phyloP scores from a whole-genome alignment of 129 eudicot genomes.

The Calendula officinalis region DNA sequence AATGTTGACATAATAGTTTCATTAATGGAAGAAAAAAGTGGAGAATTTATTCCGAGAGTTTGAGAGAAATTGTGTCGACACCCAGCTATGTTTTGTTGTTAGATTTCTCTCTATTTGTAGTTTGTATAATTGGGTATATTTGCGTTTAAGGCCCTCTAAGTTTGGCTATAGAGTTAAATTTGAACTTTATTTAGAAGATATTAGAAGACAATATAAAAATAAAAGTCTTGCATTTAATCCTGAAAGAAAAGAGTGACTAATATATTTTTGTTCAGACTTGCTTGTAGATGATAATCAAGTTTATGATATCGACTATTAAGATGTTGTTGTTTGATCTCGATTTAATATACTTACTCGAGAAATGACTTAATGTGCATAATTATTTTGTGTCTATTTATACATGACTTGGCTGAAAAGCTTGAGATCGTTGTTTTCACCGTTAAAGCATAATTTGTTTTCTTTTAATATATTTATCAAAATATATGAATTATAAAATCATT shows the following conservation, averaged over 20 bases:
- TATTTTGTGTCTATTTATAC: too few species aligned
- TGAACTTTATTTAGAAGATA: background rate
- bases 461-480: too few species aligned
- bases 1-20: slow-evolving; percentile 31
- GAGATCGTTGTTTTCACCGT: too few species aligned
- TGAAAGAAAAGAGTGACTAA: background rate
- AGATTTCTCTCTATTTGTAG: slow-evolving; percentile 20
- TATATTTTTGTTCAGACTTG: background rate
- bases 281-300: background rate
- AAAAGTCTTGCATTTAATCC: background rate
- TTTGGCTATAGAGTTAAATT: background rate
- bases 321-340: too few species aligned
- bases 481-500: too few species aligned
- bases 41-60: background rate
- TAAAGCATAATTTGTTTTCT: too few species aligned
- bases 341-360: too few species aligned
- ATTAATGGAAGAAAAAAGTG: background rate
- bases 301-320: background rate
- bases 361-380: too few species aligned
- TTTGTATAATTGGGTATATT: slow-evolving; percentile 21
- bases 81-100: background rate
- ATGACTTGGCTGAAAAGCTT: too few species aligned
- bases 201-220: background rate
- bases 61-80: slow-evolving; percentile 34
- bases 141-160: background rate